phyloP scores from a whole-genome alignment of 1,284 basidiomycete genomes.

The Rhodotorula glutinis region DNA sequence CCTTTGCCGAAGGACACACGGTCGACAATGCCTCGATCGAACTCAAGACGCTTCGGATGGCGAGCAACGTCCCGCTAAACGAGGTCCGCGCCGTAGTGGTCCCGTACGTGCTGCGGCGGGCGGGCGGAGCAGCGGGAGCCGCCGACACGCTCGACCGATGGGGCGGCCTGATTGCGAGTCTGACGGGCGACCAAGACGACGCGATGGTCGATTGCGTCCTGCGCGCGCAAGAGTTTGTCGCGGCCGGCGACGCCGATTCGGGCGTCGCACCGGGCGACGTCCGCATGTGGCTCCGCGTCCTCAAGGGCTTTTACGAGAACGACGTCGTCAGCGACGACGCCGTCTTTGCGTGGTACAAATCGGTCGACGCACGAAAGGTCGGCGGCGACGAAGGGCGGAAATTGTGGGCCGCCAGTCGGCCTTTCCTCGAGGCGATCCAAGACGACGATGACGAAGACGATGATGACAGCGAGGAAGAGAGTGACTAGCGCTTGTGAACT shows the following conservation, averaged over 20 bases:
- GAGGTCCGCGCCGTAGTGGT: constrained; percentile 76
- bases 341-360: constrained; percentile 50
- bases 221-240: constrained; percentile 45
- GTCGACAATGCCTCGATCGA: constrained; percentile 89
- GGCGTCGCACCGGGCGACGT: constrained; percentile 13
- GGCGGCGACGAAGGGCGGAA: constrained; percentile 45
- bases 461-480: constrained; percentile 40
- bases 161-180: constrained; percentile 47
- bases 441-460: constrained; percentile 49
- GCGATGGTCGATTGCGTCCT: constrained; percentile 47
- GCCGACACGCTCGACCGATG: constrained; percentile 46
- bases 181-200: constrained; percentile 48
- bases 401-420: constrained; percentile 48
- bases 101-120: constrained; percentile 64
- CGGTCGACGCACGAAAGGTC: constrained; percentile 33
- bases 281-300: constrained; percentile 47
- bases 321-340: constrained; percentile 51
- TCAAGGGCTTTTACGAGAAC: constrained; percentile 51
- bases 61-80: constrained; percentile 76
- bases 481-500: constrained; percentile 2
- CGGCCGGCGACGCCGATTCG: constrained; percentile 27
- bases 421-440: constrained; percentile 49
- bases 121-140: constrained; percentile 45
- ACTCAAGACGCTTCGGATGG: constrained; percentile 90
- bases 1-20: constrained; percentile 83